Percentiles rank a stretch among this genome's conserved stretches.
Evolutionary conservation across 2,329 filamentous ascomycete species (phyloP).

Genomic region (Thielaviopsis ethacetica): DNA sequence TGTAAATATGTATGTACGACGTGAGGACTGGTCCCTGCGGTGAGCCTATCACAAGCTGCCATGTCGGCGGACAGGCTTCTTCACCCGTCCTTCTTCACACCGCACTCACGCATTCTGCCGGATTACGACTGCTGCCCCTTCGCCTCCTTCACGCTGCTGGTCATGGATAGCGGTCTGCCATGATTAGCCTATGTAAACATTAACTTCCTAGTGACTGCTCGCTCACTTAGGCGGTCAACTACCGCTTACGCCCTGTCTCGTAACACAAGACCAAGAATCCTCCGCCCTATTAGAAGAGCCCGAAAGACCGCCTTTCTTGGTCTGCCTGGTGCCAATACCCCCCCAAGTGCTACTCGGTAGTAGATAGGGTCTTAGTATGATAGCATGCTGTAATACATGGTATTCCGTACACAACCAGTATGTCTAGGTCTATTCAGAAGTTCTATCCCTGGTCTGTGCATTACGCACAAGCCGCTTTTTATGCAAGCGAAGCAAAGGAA

Average conservation of each 20-base stretch:
- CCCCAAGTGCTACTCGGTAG: not conserved
- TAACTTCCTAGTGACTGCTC: not conserved
- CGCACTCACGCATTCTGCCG: not conserved
- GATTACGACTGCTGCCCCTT: not conserved
- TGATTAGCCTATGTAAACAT: not conserved
- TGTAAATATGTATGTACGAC: not conserved
- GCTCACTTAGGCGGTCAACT: not conserved
- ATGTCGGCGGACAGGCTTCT: not conserved
- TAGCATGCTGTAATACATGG: no score
- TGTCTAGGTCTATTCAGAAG: not conserved
- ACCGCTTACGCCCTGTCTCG: not conserved
- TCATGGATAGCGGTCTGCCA: not conserved
- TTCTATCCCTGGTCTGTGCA: not conserved
- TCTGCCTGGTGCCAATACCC: not conserved
- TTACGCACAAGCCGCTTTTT: not conserved
- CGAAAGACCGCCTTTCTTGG: not conserved
- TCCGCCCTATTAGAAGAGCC: not conserved
- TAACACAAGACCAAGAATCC: not conserved
- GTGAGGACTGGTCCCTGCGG: not conserved
- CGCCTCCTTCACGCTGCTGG: not conserved
- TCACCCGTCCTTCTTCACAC: not conserved
- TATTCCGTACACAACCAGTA: no score
- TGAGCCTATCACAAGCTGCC: not conserved
- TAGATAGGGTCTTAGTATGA: no score
- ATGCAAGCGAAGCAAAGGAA: not conserved